Conservation (phyloP, 352 stramenopile species). For the Phytopythium sindhum region DNA sequence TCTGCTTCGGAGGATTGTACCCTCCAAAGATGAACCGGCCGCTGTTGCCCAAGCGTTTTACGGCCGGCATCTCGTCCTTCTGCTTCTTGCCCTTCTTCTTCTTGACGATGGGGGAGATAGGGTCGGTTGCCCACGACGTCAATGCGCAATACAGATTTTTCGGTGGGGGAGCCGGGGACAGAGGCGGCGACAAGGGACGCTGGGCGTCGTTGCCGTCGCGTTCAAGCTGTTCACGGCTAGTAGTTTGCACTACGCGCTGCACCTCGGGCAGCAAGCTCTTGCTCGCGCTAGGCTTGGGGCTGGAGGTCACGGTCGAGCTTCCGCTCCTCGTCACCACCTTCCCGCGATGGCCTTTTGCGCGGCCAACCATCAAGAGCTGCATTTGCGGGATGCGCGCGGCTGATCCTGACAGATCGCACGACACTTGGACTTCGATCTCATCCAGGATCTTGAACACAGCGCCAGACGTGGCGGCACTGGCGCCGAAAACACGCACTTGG, state of each 20-base stretch:
- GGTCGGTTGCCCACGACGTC: conserved; percentile 9
- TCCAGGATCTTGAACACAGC: conserved; percentile 60
- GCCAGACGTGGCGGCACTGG: conserved; percentile 1
- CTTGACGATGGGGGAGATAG: conserved; percentile 35
- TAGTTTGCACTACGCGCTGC: conserved; percentile 66
- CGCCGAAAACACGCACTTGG: conserved; percentile 19
- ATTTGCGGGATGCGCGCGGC: conserved; percentile 74
- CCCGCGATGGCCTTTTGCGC: conserved; percentile 30
- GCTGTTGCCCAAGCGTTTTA: conserved; percentile 35
- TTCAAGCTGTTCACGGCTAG: conserved; percentile 12
- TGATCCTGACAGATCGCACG: conserved; percentile 66
- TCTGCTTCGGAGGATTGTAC: conserved; percentile 55
- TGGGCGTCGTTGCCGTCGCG: conserved; percentile 1
- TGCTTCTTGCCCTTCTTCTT: conserved; percentile 20
- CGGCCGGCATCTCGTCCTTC: conserved; percentile 15
- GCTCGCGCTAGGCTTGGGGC: conserved; percentile 7
- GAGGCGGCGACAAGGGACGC: not conserved
- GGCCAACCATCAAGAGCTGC: conserved; percentile 63
- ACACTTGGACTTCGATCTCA: conserved; percentile 76
- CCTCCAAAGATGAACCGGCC: conserved; percentile 72
- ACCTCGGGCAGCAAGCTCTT: conserved; percentile 52
- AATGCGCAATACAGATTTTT: conserved; percentile 42
- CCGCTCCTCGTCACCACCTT: conserved; percentile 20
- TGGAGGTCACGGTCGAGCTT: conserved; percentile 10
- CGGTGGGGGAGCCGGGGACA: not conserved